Evolutionary conservation across 345 rosid genomes (phyloP).

Genomic region (Moricandia arvensis): DNA sequence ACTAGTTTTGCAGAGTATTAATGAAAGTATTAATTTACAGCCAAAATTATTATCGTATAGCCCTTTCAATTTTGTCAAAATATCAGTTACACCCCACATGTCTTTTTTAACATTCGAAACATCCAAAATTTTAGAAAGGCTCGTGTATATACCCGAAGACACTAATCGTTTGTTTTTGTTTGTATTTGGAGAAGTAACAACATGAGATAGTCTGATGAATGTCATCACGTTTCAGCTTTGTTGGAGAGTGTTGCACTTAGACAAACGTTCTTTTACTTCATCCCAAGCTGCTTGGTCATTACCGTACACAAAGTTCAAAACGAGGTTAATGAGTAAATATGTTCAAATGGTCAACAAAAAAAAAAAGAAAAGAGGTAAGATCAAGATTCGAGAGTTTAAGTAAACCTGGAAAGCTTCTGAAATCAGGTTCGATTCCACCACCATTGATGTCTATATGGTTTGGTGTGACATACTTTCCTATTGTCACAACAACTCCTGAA

Average conservation of each 20-base stretch:
- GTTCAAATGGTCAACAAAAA: background rate
- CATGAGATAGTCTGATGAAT: background rate
- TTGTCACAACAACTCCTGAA: constrained; percentile 82
- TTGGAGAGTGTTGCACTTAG: constrained; percentile 50
- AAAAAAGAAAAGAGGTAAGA: background rate
- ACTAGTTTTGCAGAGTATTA: too few species aligned
- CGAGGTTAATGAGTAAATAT: background rate
- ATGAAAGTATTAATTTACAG: background rate
- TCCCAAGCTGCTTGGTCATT: constrained; percentile 58
- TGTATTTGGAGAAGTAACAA: background rate
- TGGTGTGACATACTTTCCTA: constrained; percentile 90
- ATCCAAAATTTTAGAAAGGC: background rate
- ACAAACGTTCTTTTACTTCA: constrained; percentile 59
- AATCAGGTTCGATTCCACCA: constrained; percentile 87
- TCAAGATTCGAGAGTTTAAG: constrained; percentile 1
- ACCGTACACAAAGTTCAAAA: background rate
- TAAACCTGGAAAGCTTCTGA: constrained; percentile 64
- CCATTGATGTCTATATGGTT: constrained; percentile 89
- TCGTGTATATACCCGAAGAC: background rate
- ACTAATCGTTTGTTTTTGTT: background rate
- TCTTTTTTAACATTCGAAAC: background rate
- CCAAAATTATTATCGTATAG: background rate
- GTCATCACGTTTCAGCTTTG: constrained; percentile 44
- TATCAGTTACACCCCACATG: background rate
- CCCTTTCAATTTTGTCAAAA: background rate